These are phyloP conservation scores for Grammothele lineata DNA, from an alignment of 768 basidiomycete species.

Conservation along the genomic window DNA sequence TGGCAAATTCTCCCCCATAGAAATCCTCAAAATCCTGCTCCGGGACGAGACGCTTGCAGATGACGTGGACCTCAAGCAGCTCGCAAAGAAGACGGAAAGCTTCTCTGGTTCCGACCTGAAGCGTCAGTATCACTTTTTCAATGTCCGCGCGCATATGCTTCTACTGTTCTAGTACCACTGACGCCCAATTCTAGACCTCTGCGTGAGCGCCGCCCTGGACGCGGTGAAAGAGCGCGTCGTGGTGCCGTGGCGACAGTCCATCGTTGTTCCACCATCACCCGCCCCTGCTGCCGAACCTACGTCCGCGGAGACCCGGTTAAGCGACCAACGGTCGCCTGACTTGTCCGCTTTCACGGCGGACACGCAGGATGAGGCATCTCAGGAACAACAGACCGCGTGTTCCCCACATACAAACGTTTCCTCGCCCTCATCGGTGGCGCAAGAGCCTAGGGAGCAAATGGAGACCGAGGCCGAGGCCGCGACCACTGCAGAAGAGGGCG, in stretches of 20 bases:
- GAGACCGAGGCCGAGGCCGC: too few relatives aligned
- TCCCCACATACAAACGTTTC: too few relatives aligned
- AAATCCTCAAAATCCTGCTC: constrained; percentile 82
- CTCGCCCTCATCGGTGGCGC: too few relatives aligned
- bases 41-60: constrained; percentile 69
- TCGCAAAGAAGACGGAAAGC: constrained; percentile 72
- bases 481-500: too few relatives aligned
- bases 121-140: constrained; percentile 50
- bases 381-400: too few relatives aligned
- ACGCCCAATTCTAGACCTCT: constrained; percentile 59
- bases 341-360: too few relatives aligned
- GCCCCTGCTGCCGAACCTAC: neutral
- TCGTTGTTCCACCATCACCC: neutral
- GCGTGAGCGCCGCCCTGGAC: constrained; percentile 88
- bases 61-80: constrained; percentile 54
- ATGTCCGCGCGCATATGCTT: neutral
- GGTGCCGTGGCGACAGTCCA: constrained; percentile 63
- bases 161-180: constrained; percentile 6
- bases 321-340: too few relatives aligned
- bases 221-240: constrained; percentile 82
- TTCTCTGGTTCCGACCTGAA: constrained; percentile 96
- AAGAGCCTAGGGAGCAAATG: too few relatives aligned
- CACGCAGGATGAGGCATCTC: too few relatives aligned
- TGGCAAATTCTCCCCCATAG: constrained; percentile 38
- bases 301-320: neutral